Evolutionary conservation across 345 rosid species (phyloP), one percentile per base, ranked within the genome.

Genomic region (Eucalyptus marginata): DNA sequence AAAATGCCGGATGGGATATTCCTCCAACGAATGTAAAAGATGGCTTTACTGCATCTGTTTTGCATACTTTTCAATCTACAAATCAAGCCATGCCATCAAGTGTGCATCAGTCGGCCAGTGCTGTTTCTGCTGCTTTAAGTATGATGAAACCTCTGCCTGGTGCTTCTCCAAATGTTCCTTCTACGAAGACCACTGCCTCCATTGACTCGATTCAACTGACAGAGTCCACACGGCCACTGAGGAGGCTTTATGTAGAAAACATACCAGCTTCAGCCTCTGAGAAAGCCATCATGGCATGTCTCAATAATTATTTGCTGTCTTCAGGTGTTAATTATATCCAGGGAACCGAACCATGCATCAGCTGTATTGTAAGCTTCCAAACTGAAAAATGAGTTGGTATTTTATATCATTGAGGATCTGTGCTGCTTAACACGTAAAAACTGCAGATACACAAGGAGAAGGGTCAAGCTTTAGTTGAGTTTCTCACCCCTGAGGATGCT

Each of bases 401-500:
- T 64, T 87, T 87, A 31, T 90, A 43, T 84, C 80, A 76, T 40
- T 88, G 54, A 88, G 51, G 89, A 88, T 84, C 87, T 88, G 76
- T 89, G 86, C 87, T 88, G 89, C 79, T 87, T 85, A 66, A 87
- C 88, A 10, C 88, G 14, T 87, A 86, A 86, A 87, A 85, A 92
- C 58, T 91, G 92, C 95, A 97, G 99, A 94, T 95, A 68, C 94
- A 95, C 93, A 95, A 93, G 90, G 99, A 95, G 90, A 97, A 95
- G 91, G 81, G 93, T 24, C 99, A 96, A 92, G 99, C 99, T 50
- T 90, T 98, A 91, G 94, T 97, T 66, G 99, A 98, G 92, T 97
- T 98, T 93, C 97, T 97, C 89, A 97, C 99, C 47, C 97, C 99
- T 31, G 95, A 97, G 92, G 99, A 98, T 95, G 98, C 99, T 81